Evolutionary conservation across 2,329 filamentous ascomycete genomes (phyloP), one percentile per base, ranked within the genome.

Genomic region (Penicillium thymicola): DNA sequence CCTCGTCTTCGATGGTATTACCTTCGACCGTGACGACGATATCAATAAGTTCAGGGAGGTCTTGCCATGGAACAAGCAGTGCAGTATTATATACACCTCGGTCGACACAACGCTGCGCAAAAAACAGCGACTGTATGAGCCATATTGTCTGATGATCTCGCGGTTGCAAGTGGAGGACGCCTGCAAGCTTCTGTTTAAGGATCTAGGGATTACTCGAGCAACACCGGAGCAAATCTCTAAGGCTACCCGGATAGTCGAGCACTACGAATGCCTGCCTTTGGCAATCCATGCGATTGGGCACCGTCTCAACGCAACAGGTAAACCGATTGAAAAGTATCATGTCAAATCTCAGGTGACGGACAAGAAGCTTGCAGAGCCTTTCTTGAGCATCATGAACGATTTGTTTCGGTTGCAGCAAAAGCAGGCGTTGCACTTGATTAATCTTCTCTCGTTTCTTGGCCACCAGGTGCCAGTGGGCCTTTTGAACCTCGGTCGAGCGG

Each of bases 31-130:
- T 7, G 79, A 84, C 3, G 78, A 79, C 2, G 79, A 79, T 21
- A 71, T 80, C 27, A 76, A 77, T 49, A 68, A 74, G 8, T 73
- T 89, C 25, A 75, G 78, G 46, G 75, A 80, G 37, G 88, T 86
- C 59, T 82, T 90, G n/a, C 87, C 87, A 0, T 85, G 86, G 62
- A 80, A 79, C 28, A 79, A 76, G 58, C 80, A 84, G 54, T 87
- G 84, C 14, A 85, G 83, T 63, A 80, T 89, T 46, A 86, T 90
- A 27, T 88, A 87, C 64, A 89, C 87, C 0, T 88, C 86, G 0
- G 82, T 87, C 0, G 85, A 88, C 61, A 78, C 79, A 38, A 83
- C 82, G n/a, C 61, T 81, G 44, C 70, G 74, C 46, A 75, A 84
- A 79, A 69, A 82, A 78, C 68, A 82, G 79, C 70, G 81, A 75